Evolutionary conservation across 805 yeast species (phyloP).

Genomic region (Vanderwaltozyma polyspora): DNA sequence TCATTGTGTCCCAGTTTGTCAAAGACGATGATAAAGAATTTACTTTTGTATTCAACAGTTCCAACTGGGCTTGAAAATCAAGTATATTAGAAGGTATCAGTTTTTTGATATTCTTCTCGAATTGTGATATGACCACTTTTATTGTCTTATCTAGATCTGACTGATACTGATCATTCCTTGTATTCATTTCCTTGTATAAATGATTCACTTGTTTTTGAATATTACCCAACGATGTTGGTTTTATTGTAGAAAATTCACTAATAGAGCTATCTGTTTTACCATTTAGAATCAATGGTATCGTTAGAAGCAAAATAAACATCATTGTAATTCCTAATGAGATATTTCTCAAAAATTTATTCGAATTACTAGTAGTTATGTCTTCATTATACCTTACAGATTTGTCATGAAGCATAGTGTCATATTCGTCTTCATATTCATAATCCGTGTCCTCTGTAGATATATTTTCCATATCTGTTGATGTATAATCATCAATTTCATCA

Average conservation of each 20-base stretch:
- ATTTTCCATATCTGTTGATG: slow-evolving; percentile 1
- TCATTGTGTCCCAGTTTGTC: slow-evolving; percentile 5
- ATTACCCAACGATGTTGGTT: slow-evolving; percentile 13
- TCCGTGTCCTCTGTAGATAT: slow-evolving; percentile 2
- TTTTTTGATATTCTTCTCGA: slow-evolving; percentile 24
- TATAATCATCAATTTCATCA: no score
- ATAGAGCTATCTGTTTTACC: neutral
- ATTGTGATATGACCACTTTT: slow-evolving; percentile 20
- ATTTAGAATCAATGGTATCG: neutral
- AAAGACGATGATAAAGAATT: slow-evolving; percentile 9
- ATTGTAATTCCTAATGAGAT: neutral
- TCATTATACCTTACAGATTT: neutral
- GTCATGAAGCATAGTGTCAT: neutral
- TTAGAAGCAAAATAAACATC: neutral
- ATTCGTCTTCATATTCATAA: neutral
- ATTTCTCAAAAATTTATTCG: neutral
- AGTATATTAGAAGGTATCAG: slow-evolving; percentile 20
- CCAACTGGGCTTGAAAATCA: slow-evolving; percentile 15
- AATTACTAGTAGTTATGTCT: no score
- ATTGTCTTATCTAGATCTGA: slow-evolving; percentile 22
- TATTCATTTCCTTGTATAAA: slow-evolving; percentile 18
- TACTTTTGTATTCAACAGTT: slow-evolving; percentile 13
- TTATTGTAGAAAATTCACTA: no score
- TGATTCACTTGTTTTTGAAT: slow-evolving; percentile 22
- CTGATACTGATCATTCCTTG: slow-evolving; percentile 15